Conservation (phyloP, 2,329 filamentous ascomycete species). For the Pezicula neosporulosa region DNA sequence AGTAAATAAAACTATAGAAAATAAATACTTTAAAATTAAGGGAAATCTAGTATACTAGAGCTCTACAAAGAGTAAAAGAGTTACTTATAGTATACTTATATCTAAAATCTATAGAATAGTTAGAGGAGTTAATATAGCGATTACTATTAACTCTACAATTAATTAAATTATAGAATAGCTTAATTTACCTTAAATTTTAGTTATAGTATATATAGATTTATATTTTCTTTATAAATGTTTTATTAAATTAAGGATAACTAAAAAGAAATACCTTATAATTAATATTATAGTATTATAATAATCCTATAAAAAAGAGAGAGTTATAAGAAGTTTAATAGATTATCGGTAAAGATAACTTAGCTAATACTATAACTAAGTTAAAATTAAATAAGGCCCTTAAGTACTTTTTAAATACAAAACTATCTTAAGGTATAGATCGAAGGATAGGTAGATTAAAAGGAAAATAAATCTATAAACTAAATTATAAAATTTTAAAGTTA, state of each 20-base stretch:
- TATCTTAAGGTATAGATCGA: not conserved
- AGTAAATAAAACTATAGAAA: constrained; percentile 2
- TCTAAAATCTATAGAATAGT: constrained; percentile 14
- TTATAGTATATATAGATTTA: constrained; percentile 12
- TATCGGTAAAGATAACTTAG: constrained; percentile 6
- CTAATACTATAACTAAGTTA: constrained; percentile 11
- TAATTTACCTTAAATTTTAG: too few species aligned
- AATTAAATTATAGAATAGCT: too few species aligned
- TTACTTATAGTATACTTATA: constrained; percentile 11
- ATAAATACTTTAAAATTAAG: constrained; percentile 6
- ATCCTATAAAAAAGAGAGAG: constrained; percentile 14
- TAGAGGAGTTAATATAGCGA: constrained; percentile 8
- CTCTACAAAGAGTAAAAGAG: constrained; percentile 9
- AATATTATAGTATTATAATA: constrained; percentile 19
- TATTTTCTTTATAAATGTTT: constrained; percentile 15
- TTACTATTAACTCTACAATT: constrained; percentile 5
- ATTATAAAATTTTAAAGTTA: too few species aligned
- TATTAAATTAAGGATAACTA: constrained; percentile 10
- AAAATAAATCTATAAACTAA: too few species aligned
- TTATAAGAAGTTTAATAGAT: constrained; percentile 14
- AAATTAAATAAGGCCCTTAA: constrained; percentile 5
- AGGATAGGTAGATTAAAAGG: constrained; percentile 3
- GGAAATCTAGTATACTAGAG: constrained; percentile 14
- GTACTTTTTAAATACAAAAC: constrained; percentile 9
- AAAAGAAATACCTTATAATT: constrained; percentile 17